Conservation (phyloP, 1,284 basidiomycete genomes). For the Lentinus polychrous region DNA sequence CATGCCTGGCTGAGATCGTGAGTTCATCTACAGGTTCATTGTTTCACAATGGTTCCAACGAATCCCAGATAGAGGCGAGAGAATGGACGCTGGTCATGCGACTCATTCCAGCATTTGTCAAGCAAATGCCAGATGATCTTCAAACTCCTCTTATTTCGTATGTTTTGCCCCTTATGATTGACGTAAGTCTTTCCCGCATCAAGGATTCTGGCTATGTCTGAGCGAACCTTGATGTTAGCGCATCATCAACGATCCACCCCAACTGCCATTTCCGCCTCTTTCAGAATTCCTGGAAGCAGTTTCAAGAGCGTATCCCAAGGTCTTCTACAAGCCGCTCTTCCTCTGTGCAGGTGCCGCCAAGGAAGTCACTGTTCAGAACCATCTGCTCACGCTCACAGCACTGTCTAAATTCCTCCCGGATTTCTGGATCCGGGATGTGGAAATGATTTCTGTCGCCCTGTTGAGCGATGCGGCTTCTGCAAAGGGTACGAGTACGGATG, state of each 20-base stretch:
- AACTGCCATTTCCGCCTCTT: constrained; percentile 35
- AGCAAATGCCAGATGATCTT: constrained; percentile 38
- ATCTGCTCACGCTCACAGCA: constrained; percentile 48
- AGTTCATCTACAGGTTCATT: too few relatives aligned
- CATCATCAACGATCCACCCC: constrained; percentile 43
- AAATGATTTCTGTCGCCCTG: constrained; percentile 71
- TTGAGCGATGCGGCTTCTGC: constrained; percentile 41
- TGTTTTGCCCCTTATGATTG: constrained; percentile 44
- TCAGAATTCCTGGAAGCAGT: constrained; percentile 43
- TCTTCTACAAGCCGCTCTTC: constrained; percentile 75
- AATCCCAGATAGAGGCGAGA: constrained; percentile 33
- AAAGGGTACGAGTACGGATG: constrained; percentile 21
- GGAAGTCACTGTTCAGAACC: constrained; percentile 47
- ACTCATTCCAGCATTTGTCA: constrained; percentile 34
- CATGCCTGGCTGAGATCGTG: constrained; percentile 36
- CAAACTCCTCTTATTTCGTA: constrained; percentile 24
- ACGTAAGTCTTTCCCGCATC: constrained; percentile 35
- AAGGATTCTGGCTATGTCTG: constrained; percentile 13
- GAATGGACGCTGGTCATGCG: constrained; percentile 37
- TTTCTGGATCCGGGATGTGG: constrained; percentile 67
- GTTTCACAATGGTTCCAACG: too few relatives aligned
- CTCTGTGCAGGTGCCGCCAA: constrained; percentile 58
- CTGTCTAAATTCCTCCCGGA: constrained; percentile 49
- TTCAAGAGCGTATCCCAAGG: constrained; percentile 49
- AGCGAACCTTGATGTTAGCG: too few relatives aligned